Evolutionary conservation across 1,139 yeast genomes (phyloP).

Genomic region (Schizosaccharomyces versatilis): DNA sequence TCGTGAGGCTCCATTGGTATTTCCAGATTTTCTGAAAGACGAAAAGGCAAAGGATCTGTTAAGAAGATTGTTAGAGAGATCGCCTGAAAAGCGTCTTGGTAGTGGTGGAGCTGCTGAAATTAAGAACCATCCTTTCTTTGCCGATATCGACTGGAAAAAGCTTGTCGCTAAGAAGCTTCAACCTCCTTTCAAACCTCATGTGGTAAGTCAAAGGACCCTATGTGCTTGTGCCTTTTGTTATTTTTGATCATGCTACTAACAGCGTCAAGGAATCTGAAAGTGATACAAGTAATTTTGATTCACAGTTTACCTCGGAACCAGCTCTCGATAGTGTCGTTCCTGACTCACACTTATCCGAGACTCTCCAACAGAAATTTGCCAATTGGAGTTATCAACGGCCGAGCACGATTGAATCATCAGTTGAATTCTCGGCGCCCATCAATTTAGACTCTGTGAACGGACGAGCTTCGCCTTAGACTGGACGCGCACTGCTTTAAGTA

Average conservation of each 20-base stretch:
- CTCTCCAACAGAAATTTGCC: slow-evolving; percentile 89
- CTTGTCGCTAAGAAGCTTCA: slow-evolving; percentile 68
- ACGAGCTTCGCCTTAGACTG: too few relatives aligned
- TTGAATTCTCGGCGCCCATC: neutral
- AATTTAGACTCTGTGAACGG: too few relatives aligned
- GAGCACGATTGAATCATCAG: slow-evolving; percentile 1
- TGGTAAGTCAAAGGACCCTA: slow-evolving; percentile 29
- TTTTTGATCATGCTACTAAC: too few relatives aligned
- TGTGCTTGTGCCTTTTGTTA: neutral
- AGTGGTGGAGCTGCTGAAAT: slow-evolving; percentile 66
- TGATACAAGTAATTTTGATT: slow-evolving; percentile 66
- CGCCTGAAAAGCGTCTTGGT: slow-evolving; percentile 61
- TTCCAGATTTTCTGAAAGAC: slow-evolving; percentile 64
- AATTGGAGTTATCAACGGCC: slow-evolving; percentile 56
- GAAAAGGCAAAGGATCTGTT: slow-evolving; percentile 71
- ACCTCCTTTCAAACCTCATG: slow-evolving; percentile 90
- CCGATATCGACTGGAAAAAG: slow-evolving; percentile 77
- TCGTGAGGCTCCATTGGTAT: slow-evolving; percentile 63
- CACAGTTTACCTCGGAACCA: slow-evolving; percentile 75
- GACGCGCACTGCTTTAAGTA: too few relatives aligned
- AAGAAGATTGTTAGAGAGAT: slow-evolving; percentile 56
- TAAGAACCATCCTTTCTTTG: slow-evolving; percentile 67
- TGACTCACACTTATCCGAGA: slow-evolving; percentile 50
- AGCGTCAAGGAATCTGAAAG: neutral
- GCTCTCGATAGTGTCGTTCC: slow-evolving; percentile 94